Percentiles rank a stretch among this genome's conserved stretches.
Evolutionary conservation across 768 basidiomycete genomes (phyloP).

Genomic region (Cystobasidium tubakii): DNA sequence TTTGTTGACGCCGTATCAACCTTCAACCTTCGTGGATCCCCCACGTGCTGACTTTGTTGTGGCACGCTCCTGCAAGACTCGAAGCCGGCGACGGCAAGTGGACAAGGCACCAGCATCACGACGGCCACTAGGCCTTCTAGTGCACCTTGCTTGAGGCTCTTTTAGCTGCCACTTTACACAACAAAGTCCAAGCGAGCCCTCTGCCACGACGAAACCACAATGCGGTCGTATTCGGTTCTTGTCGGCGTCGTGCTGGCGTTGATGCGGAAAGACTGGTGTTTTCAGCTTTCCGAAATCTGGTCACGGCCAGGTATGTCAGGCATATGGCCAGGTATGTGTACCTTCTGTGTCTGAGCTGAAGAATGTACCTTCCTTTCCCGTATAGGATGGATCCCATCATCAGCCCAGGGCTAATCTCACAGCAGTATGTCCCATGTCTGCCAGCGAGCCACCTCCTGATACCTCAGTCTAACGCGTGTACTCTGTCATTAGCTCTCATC

Average conservation of each 20-base stretch:
- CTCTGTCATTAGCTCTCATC: not conserved
- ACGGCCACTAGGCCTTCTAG: too few species aligned
- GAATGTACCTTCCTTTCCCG: too few species aligned
- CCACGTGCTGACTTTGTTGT: too few species aligned
- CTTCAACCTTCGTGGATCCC: too few species aligned
- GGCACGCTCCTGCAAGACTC: not conserved
- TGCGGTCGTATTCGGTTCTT: not conserved
- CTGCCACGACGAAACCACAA: too few species aligned
- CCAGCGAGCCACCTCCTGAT: not conserved
- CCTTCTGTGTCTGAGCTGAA: not conserved
- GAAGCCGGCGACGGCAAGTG: too few species aligned
- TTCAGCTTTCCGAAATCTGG: not conserved
- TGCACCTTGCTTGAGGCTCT: too few species aligned
- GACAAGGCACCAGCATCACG: too few species aligned
- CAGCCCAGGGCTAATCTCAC: not conserved
- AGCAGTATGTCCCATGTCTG: not conserved
- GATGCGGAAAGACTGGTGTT: conserved; percentile 4
- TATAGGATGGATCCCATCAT: not conserved
- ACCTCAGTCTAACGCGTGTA: not conserved
- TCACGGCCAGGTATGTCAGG: not conserved
- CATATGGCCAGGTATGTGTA: not conserved
- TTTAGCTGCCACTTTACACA: too few species aligned
- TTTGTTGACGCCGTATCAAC: too few species aligned
- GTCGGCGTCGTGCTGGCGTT: not conserved
- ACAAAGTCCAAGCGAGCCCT: too few species aligned